Conservation (phyloP, 2,329 filamentous ascomycete genomes). For the Verticillium dahliae region DNA sequence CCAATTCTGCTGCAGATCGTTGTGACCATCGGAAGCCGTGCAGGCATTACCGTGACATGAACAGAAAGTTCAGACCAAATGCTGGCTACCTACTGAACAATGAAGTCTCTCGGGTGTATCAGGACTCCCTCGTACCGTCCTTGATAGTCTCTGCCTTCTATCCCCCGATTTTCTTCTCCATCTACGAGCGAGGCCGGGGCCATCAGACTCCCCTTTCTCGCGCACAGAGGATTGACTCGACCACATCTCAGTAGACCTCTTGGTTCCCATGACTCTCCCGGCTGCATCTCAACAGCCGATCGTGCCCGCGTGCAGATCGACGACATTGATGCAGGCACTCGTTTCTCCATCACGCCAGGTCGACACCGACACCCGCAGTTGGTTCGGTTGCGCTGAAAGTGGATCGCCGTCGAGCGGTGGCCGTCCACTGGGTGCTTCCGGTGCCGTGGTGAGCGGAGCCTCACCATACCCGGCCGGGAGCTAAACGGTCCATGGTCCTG, state of each 20-base stretch:
- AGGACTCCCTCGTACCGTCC: not conserved
- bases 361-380: not conserved
- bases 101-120: too few species aligned
- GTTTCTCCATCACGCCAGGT: not conserved
- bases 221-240: not conserved
- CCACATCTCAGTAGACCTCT: not conserved
- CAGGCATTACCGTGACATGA: too few species aligned
- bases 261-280: not conserved
- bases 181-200: not conserved
- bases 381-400: not conserved
- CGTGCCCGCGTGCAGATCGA: not conserved
- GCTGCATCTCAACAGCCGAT: not conserved
- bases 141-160: not conserved
- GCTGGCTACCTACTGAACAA: too few species aligned
- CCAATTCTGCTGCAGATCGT: too few species aligned
- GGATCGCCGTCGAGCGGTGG: not conserved
- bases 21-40: too few species aligned
- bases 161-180: not conserved
- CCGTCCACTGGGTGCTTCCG: not conserved
- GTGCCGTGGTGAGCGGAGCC: too few species aligned
- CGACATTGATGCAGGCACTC: not conserved
- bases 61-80: too few species aligned
- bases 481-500: too few species aligned
- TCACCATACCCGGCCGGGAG: conserved; percentile 13
- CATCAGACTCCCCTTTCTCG: not conserved